Evolutionary conservation across 2,329 filamentous ascomycete species (phyloP), one percentile per base, ranked within the genome.

Genomic region (Pleoardoris graminearum): DNA sequence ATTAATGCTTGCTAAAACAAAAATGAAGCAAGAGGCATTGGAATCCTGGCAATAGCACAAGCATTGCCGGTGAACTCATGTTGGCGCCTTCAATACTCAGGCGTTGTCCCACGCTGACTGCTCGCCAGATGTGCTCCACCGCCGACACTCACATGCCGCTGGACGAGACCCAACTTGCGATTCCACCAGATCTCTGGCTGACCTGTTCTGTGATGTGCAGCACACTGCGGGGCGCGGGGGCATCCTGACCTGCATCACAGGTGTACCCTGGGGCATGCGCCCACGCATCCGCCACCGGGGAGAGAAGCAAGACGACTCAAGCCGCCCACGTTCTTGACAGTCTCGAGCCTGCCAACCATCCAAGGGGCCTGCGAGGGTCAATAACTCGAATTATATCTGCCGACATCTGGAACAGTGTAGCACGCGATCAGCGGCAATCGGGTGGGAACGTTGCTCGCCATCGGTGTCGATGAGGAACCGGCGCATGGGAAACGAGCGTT

Each of bases 231-330:
- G 59, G 49, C 59, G 59, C 58, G 53, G 62, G 50, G 54, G 44
- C 47, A 51, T 37, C 52, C 53, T 63, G 55, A 62, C 57, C 48
- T 61, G 59, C 61, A 63, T 58, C 30, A 44, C 25, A 6, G 25
- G 5, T 10, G 25, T 10, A 6, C 6, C 10, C 52, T 52, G 51
- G 44, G 44, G 39, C 47, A 35, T 45, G 41, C 54, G 32, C 44
- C 30, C 44, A 38, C 44, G 32, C 42, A 5, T 27, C 25, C 6
- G 25, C 25, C 25, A 10, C 10, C 25, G 25, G 25, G 25, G 10
- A 27, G 5, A 6, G 25, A 10, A 27, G 5, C 25, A 12, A 22
- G 19, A 38, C n/a, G n/a, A n/a, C n/a, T 27, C 25, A 27, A 27
- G 25, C 25, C 25, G 10, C 10, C 25, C 25, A 27, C 25, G 25